These are phyloP conservation scores for Coniochaeta ligniaria DNA, from an alignment of 2,329 filamentous ascomycete genomes.

Conservation along the genomic window DNA sequence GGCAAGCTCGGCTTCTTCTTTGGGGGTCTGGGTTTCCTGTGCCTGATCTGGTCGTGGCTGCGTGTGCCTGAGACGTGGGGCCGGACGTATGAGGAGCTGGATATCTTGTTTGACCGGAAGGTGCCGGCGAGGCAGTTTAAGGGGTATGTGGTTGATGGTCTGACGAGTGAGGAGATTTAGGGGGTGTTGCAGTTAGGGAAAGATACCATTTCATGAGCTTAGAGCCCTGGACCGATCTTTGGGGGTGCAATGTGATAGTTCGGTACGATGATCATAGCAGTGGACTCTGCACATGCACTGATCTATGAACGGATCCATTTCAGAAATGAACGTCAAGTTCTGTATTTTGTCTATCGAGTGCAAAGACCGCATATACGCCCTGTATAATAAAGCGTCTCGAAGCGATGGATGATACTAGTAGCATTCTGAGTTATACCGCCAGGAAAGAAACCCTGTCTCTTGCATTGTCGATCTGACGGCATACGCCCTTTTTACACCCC, in stretches of 20 bases:
- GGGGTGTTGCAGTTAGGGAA: not conserved
- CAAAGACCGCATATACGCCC: too few species aligned
- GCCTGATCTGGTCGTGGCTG: conserved; percentile 28
- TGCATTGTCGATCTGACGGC: too few species aligned
- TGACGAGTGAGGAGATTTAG: not conserved
- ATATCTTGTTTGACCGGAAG: conserved; percentile 48
- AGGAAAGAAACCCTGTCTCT: too few species aligned
- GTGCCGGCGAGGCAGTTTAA: conserved; percentile 64
- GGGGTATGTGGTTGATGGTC: conserved; percentile 35
- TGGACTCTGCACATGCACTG: too few species aligned
- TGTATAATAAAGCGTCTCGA: too few species aligned
- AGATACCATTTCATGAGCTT: not conserved
- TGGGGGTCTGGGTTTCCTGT: conserved; percentile 26
- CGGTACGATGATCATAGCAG: not conserved
- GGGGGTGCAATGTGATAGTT: not conserved
- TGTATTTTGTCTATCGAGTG: too few species aligned
- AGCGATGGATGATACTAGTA: too few species aligned
- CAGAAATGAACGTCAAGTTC: too few species aligned
- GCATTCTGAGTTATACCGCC: too few species aligned
- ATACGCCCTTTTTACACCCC: too few species aligned
- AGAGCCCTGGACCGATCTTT: not conserved
- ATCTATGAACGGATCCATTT: too few species aligned
- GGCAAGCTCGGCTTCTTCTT: conserved; percentile 34
- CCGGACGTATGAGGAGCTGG: conserved; percentile 19
- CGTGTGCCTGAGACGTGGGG: conserved; percentile 20